Base-by-base conservation (phyloP, 2,329 filamentous ascomycete species). In the Curvularia sp. region DNA sequence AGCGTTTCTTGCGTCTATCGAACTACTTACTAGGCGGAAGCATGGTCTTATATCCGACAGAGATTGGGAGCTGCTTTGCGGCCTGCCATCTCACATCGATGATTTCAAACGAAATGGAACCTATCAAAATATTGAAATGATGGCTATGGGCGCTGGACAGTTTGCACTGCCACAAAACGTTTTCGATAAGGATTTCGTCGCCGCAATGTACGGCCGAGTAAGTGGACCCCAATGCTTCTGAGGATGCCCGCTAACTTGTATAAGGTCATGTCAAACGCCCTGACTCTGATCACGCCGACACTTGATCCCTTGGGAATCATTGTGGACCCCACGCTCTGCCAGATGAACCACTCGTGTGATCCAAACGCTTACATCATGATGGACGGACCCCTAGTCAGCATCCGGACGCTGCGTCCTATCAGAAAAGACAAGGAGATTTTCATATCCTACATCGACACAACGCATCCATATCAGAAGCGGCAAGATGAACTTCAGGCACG, bases 261-360 rank as follows among this genome's bases (percentile, higher is more conserved):
- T 2, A 39, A 70, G 68, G 60, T 88, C 30, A 79, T 86, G 31
- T 77, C 85, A 48, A 89, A 89, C 64, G 82, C 83, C 2, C 77
- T 88, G 57, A 86, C 85, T 7, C 75, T 89, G 3, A 83, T 84
- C 18, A 85, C 81, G 2, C 79, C 82, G 4, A 78, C 82, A 15
- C 81, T 84, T 48, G 86, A 88, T 63, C 82, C 84, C 0, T 75
- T 89, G 22, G 87, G 87, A 1, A 75, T 88, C n/a, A 83, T 82
- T 35, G 69, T 88, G 15, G 84, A 88, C 60, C 84, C 85, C 0
- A 77, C 81, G 18, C 78, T 84, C 2, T 79, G 83, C 28, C 75
- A 82, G 15, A 78, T 86, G 43, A 89, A 89, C 61, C 87, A 89
- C 69, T 87, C 84, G 43, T 89, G 87, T 68, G 79, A 83, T 24